Evolutionary conservation across 228 moss, liverwort and hornwort genomes (phyloP).

Genomic region (Sphagnum fallax): DNA sequence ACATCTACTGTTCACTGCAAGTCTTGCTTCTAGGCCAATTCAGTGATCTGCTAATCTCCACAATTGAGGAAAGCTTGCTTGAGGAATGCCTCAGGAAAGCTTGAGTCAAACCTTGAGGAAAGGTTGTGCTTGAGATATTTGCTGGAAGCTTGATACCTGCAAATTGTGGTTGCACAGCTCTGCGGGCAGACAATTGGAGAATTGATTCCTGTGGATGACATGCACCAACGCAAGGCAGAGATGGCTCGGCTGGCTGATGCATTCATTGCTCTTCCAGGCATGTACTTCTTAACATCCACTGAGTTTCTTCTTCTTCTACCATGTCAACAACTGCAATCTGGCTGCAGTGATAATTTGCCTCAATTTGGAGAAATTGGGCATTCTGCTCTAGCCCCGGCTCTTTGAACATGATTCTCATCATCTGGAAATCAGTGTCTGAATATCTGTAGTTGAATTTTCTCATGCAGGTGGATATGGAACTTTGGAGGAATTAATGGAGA

Average conservation of each 20-base stretch:
- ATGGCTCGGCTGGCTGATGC: conserved; percentile 57
- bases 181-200: conserved; percentile 40
- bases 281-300: neutral
- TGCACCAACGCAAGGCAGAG: conserved; percentile 54
- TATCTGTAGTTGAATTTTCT: neutral
- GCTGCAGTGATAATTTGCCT: neutral
- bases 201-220: conserved; percentile 37
- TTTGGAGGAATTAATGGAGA: conserved; percentile 47
- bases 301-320: neutral
- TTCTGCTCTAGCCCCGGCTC: neutral
- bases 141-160: neutral
- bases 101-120: too few species aligned
- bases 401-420: neutral
- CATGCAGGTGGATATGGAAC: conserved; percentile 49
- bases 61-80: neutral
- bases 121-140: neutral
- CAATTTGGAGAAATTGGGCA: too few species aligned
- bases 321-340: too few species aligned
- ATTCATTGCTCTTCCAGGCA: conserved; percentile 52
- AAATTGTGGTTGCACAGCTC: conserved; percentile 6
- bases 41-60: too few species aligned
- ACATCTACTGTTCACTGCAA: neutral
- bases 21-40: neutral
- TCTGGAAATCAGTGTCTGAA: too few species aligned
- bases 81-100: too few species aligned